phyloP scores from a whole-genome alignment of 2,329 filamentous ascomycete genomes.

The Paecilomyces dactylethromorphus region DNA sequence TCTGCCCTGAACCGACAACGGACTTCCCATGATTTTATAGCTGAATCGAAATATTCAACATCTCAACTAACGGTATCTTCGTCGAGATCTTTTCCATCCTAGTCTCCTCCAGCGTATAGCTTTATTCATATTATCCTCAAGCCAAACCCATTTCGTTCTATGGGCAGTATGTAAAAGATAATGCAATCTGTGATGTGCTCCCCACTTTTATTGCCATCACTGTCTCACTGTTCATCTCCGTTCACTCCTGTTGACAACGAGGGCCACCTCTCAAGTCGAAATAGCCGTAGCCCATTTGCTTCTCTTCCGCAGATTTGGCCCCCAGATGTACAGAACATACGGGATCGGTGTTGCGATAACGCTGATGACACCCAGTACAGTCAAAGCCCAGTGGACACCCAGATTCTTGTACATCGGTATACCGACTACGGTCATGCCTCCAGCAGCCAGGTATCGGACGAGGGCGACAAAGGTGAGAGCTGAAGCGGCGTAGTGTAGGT shows the following conservation, averaged over 20 bases:
- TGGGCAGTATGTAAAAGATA: no score
- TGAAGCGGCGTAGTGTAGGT: slow-evolving; percentile 47
- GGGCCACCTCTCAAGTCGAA: background rate
- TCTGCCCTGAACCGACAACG: no score
- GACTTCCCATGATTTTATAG: no score
- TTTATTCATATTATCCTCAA: no score
- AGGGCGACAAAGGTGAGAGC: slow-evolving; percentile 41
- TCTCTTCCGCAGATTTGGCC: background rate
- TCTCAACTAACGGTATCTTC: no score
- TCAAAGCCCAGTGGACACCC: slow-evolving; percentile 38
- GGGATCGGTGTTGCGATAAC: slow-evolving; percentile 38
- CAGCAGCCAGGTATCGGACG: slow-evolving; percentile 34
- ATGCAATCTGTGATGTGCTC: no score
- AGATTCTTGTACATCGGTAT: slow-evolving; percentile 36
- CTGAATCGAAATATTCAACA: no score
- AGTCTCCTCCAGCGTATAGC: no score
- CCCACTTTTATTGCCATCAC: no score
- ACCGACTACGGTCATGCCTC: slow-evolving; percentile 30
- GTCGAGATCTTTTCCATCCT: no score
- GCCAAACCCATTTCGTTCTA: no score
- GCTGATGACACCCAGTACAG: slow-evolving; percentile 34
- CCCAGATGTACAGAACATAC: slow-evolving; percentile 15
- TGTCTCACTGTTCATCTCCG: no score
- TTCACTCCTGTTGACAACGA: background rate
- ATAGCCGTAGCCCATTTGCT: background rate